Evolutionary conservation across 2,329 filamentous ascomycete genomes (phyloP), one percentile per base, ranked within the genome.

Genomic region (Aspergillus sp.): DNA sequence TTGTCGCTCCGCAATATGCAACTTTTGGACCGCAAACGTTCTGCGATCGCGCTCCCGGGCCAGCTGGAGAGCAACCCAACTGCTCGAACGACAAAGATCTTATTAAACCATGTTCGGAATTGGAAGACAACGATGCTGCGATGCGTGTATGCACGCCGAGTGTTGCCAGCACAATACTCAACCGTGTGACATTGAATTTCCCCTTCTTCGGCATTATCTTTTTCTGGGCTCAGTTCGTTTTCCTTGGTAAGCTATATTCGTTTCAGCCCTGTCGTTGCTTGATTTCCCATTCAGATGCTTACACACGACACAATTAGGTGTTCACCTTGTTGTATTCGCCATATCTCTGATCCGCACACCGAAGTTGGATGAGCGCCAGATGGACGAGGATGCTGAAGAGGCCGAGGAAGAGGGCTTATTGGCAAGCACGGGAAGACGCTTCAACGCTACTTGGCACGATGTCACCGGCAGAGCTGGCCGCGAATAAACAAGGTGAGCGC

Each of bases 191-290:
- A 14, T 74, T 94, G 52, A 94, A 93, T 55, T 98, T 91, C 72
- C 88, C 91, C 4, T 86, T 95, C 55, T 93, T 98, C 52, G 91
- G 91, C 8, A 78, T 81, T 8, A 66, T 96, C n/a, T 75, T 85
- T 45, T 98, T 96, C 60, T 98, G 88, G 86, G 84, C 86, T 0
- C 91, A 98, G 51, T 96, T 95, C 53, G 82, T 74, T 8, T 96
- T 98, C 64, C 63, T 98, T 26, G 81, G 66, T 66, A 57, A 46
- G 53, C 22, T 16, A 20, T 22, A n/a, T 5, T 22, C 16, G 38
- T 33, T 24, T 31, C 6, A 26, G 11, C 5, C n/a, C 3, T 32
- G 6, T 25, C n/a, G 16, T n/a, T 5, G n/a, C 13, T 26, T 7
- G 16, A 20, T 4, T n/a, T n/a, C n/a, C n/a, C n/a, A 13, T 3